Evolutionary conservation across 2,329 filamentous ascomycete species (phyloP).

Genomic region (Penicillium sp.): DNA sequence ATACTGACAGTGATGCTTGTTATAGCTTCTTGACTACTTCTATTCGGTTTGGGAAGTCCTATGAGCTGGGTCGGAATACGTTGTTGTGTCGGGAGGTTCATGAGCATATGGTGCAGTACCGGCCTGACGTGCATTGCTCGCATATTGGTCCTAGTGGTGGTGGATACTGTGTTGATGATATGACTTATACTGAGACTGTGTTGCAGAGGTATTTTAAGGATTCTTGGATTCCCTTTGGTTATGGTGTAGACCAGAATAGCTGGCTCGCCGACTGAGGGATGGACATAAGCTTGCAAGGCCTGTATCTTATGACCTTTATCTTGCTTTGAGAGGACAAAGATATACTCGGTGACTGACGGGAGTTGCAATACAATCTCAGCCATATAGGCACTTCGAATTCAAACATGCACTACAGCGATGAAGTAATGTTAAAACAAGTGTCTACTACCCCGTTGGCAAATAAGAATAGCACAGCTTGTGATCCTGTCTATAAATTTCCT

Average conservation of each 20-base stretch:
- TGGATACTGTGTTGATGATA: conserved; percentile 30
- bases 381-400: too few relatives aligned
- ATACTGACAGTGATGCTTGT: conserved; percentile 16
- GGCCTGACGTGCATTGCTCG: conserved; percentile 26
- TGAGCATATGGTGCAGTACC: conserved; percentile 29
- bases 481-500: too few relatives aligned
- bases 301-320: not conserved
- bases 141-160: conserved; percentile 30
- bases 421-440: too few relatives aligned
- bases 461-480: too few relatives aligned
- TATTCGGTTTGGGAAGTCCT: conserved; percentile 24
- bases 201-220: conserved; percentile 23
- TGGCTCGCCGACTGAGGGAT: conserved; percentile 10
- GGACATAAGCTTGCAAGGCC: not conserved
- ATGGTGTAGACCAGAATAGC: conserved; percentile 19
- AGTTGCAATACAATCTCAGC: too few relatives aligned
- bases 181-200: conserved; percentile 23
- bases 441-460: too few relatives aligned
- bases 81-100: conserved; percentile 30
- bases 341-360: too few relatives aligned
- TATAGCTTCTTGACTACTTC: conserved; percentile 19
- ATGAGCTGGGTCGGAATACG: conserved; percentile 28
- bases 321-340: too few relatives aligned
- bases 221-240: conserved; percentile 26
- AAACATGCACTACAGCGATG: too few relatives aligned